phyloP scores from a whole-genome alignment of 495 filamentous ascomycete species.

The Podospora appendiculata region DNA sequence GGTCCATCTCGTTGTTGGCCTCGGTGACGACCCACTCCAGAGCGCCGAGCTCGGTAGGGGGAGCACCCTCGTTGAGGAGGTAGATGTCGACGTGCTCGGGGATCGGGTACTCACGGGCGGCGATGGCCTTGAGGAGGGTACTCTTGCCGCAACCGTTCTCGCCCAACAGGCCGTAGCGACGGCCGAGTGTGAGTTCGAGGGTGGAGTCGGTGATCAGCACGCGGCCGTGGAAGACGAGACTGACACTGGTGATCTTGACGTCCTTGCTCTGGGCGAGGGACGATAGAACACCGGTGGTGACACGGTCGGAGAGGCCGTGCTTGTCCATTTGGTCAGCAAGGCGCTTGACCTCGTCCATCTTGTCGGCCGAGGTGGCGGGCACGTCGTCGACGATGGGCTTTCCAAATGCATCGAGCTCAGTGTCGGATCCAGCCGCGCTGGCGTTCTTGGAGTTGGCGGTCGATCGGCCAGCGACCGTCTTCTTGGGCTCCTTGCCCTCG shows the following conservation, averaged over 20 bases:
- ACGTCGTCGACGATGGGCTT: constrained; percentile 52
- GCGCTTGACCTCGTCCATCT: constrained; percentile 71
- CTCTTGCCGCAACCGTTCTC: constrained; percentile 99
- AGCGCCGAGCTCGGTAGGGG: constrained; percentile 77
- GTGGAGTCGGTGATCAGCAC: constrained; percentile 91
- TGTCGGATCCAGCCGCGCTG: constrained; percentile 57
- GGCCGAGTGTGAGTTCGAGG: constrained; percentile 86
- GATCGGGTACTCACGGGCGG: constrained; percentile 86
- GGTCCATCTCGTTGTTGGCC: constrained; percentile 87
- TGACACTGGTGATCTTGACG: constrained; percentile 91
- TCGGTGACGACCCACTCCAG: constrained; percentile 96
- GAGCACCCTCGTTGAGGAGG: constrained; percentile 96
- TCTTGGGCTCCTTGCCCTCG: constrained; percentile 66
- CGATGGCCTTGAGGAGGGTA: constrained; percentile 91
- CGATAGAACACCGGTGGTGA: constrained; percentile 93
- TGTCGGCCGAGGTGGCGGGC: constrained; percentile 60
- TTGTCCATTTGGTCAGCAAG: constrained; percentile 81
- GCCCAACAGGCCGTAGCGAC: constrained; percentile 89
- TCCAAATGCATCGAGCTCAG: constrained; percentile 52
- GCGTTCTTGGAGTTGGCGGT: constrained; percentile 61
- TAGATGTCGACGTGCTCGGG: constrained; percentile 98
- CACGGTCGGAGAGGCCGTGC: constrained; percentile 91
- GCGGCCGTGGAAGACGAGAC: constrained; percentile 93
- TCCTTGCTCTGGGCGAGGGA: constrained; percentile 79
- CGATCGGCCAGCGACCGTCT: constrained; percentile 57